Evolutionary conservation across 2,329 filamentous ascomycete species (phyloP), one percentile per base, ranked within the genome.

Genomic region (Paraconiothyrium brasiliense): DNA sequence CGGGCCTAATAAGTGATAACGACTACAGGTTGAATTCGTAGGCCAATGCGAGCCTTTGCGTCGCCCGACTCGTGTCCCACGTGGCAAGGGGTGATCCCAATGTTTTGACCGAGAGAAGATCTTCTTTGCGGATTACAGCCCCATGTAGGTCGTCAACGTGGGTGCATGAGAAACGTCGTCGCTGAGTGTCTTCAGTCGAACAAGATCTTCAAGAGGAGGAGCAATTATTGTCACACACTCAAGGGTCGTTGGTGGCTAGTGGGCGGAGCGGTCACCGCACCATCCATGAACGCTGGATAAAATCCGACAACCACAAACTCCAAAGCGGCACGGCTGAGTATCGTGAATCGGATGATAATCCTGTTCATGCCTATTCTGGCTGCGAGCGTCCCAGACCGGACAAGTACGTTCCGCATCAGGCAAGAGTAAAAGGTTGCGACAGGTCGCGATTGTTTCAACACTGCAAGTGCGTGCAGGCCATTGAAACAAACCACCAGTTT

Each of bases 401-500:
- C 49, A 52, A 52, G 34, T 41, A 10, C 20, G 5, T 37, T 41
- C 34, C 49, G 34, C 20, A 37, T 35, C n/a, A 22, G 48, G 48
- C 9, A 37, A 51, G 16, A 10, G 32, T 11, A 22, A 22, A 10
- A 37, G 30, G 48, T 14, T 2, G 27, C 16, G 3, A 20, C 14
- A 30, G 44, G 9, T 48, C 44, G 44, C 44, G 41, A 16, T 1
- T 48, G 46, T 48, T 48, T 48, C 46, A 48, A 48, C 46, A 10
- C 22, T 48, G 32, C 48, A 51, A 13, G 30, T 13, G n/a, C 48
- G n/a, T 22, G 32, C 48, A 51, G 48, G 32, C 48, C 20, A 16
- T 51, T 51, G 48, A 51, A 51, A 51, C 48, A 51, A 51, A 20
- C 27, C 30, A 20, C 50, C 35, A 39, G 48, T 16, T 54, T 41